Evolutionary conservation across 169 alveolate species (phyloP), one percentile per base, ranked within the genome.

Genomic region (Haemoproteus tartakovskyi): DNA sequence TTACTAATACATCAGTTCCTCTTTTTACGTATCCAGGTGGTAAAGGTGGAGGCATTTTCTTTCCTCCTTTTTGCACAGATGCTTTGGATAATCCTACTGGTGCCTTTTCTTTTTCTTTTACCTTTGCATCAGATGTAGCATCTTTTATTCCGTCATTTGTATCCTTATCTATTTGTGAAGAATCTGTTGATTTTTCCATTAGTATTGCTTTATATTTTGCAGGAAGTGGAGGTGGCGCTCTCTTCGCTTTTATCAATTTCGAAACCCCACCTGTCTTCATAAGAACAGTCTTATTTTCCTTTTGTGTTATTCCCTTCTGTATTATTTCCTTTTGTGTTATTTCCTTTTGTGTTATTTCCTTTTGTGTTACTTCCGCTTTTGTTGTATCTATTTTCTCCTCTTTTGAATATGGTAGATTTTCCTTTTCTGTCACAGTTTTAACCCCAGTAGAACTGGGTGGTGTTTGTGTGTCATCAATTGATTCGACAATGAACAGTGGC

Each of bases 401-500:
- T 6, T 33, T 33, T 33, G 43, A 33, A 5, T 33, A 5, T 6
- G 43, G 9, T 33, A 33, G 5, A 6, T 9, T 33, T 33, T 33
- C 9, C 14, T 5, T 33, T 33, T 33, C 43, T 5, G 5, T 33
- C 9, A 33, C 43, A 33, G 5, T 33, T 33, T n/a, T n/a, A n/a
- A n/a, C n/a, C n/a, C n/a, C n/a, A 33, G 9, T 33, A 33, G 43
- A 6, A 33, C 43, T 33, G 9, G 9, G 43, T 33, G 14, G 9
- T 5, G 43, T 6, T 33, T 33, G 9, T 6, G 62, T 45, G 14
- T 56, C 57, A 45, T 74, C 78, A 16, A 45, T 22, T n/a, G 84
- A 50, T 29, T 74, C 84, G 47, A 74, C 29, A 9, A 56, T 38
- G 12, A 74, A 38, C 36, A 74, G 40, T 21, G 84, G 84, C 27